Evolutionary conservation across 2,329 filamentous ascomycete genomes (phyloP).

Genomic region (Aureobasidium subglaciale): DNA sequence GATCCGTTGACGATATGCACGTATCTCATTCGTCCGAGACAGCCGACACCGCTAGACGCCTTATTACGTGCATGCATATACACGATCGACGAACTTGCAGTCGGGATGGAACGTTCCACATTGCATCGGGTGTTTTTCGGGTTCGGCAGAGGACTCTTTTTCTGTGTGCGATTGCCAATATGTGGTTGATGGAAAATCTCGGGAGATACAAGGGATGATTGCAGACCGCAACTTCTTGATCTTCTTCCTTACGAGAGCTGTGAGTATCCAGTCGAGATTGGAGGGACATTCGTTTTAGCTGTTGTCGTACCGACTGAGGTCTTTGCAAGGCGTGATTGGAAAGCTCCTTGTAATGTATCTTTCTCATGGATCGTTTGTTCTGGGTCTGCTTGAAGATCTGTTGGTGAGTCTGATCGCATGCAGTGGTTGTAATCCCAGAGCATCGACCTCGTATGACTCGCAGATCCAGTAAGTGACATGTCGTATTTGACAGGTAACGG

Average conservation of each 20-base stretch:
- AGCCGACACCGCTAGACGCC: constrained; percentile 5
- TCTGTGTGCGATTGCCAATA: background rate
- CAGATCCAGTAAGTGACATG: background rate
- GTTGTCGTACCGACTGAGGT: background rate
- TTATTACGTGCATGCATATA: constrained; percentile 6
- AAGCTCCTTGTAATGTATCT: too few relatives aligned
- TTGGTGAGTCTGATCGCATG: too few relatives aligned
- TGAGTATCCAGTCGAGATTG: background rate
- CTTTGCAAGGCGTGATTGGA: background rate
- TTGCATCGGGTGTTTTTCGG: background rate
- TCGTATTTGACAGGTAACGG: background rate
- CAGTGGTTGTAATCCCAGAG: too few relatives aligned
- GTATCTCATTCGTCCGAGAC: too few relatives aligned
- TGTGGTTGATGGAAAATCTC: background rate
- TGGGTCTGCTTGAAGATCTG: too few relatives aligned
- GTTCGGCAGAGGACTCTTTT: background rate
- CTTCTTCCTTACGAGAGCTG: too few relatives aligned
- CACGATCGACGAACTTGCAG: background rate
- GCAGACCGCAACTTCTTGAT: background rate
- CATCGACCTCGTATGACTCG: too few relatives aligned
- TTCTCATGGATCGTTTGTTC: too few relatives aligned
- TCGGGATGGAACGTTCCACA: constrained; percentile 6
- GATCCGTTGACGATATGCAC: too few relatives aligned
- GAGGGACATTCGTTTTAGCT: too few relatives aligned
- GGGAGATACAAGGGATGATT: background rate